Percentiles rank a stretch among this genome's conserved stretches.
phyloP scores from a whole-genome alignment of 139 green algal genomes.

The Pedinophyceae sp. region DNA sequence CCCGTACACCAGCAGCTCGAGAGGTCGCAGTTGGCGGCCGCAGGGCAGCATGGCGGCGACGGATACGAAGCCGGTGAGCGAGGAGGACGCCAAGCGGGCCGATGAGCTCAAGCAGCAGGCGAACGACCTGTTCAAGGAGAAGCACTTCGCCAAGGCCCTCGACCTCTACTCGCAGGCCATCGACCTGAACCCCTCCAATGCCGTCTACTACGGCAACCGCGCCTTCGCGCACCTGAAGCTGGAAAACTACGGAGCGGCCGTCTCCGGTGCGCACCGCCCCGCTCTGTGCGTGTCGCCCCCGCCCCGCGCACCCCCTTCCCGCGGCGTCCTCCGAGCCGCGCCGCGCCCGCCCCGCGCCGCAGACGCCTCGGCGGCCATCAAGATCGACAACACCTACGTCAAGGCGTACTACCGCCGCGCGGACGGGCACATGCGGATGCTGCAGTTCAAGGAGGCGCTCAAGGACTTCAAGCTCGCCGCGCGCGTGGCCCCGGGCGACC shows the following conservation, averaged over 20 bases:
- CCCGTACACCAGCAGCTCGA: too few relatives aligned
- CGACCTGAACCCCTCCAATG: slow-evolving; percentile 41
- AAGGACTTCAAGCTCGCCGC: slow-evolving; percentile 71
- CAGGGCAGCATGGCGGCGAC: too few relatives aligned
- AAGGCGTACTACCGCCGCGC: slow-evolving; percentile 91
- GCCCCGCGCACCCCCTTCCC: too few relatives aligned
- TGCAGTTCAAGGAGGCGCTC: slow-evolving; percentile 74
- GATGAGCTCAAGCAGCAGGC: slow-evolving; percentile 32
- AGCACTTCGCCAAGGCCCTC: slow-evolving; percentile 64
- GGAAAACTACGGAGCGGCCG: slow-evolving; percentile 77
- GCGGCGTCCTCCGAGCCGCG: too few relatives aligned
- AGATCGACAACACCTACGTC: slow-evolving; percentile 64
- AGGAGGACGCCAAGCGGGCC: too few relatives aligned
- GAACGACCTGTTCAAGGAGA: slow-evolving; percentile 43
- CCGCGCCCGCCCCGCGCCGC: too few relatives aligned
- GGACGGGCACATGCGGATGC: slow-evolving; percentile 69
- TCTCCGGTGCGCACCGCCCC: too few relatives aligned
- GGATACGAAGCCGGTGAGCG: too few relatives aligned
- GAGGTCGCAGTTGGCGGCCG: too few relatives aligned
- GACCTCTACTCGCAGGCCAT: slow-evolving; percentile 71
- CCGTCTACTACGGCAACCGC: slow-evolving; percentile 73
- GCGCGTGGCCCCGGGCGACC: slow-evolving; percentile 57
- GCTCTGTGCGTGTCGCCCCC: too few relatives aligned
- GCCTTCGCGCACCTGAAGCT: slow-evolving; percentile 70
- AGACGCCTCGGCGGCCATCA: slow-evolving; percentile 73